Base-by-base conservation (phyloP, 371 early-diverging fungal species). In the Apophysomyces trapeziformis region DNA sequence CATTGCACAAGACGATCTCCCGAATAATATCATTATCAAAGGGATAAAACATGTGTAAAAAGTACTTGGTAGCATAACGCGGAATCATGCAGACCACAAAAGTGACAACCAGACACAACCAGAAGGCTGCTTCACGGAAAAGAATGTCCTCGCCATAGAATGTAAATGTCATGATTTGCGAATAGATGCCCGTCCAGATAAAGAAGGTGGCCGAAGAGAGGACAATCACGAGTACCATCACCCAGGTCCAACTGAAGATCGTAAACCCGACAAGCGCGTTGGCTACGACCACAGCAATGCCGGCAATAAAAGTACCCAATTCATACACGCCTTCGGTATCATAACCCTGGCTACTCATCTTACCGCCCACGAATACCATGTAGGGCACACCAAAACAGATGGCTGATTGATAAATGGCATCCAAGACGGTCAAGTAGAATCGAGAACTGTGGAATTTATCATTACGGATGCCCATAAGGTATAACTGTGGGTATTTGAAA, bases 371-470 rank as follows among this genome's bases (percentile, higher is more conserved):
- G 68, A 85, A 72, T 59, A 86, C 63, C 73, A 79, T 65, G 64
- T 86, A 85, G 3, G 91, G 89, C 14, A 93, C 73, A 47, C 86
- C 94, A 77, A 92, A 95, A 57, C 91, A 89, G 44, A 96, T 85
- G 4, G 92, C 77, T 2, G 96, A 95, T 77, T 98, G 97, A 74
- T 93, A 98, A 38, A 96, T 75, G 0, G 91, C 96, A 70, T 97
- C 96, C 12, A 91, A 32, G 1, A 96, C 89, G 38, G 92, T 94
- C 44, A 92, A 67, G 86, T 90, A 93, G 72, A 96, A 96, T 66
- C 92, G 87, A 68, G 85, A 81, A 50, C 83, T 82, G 7, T 89
- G 93, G 78, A 92, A 98, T 58, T 95, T 87, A 57, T 86, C 86
- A 66, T 96, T 91, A 60, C 87, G 86, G 65, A 96, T 92, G 26